These are phyloP conservation scores for Peniophora sp. DNA, from an alignment of 1,284 basidiomycete species.

Conservation along the genomic window DNA sequence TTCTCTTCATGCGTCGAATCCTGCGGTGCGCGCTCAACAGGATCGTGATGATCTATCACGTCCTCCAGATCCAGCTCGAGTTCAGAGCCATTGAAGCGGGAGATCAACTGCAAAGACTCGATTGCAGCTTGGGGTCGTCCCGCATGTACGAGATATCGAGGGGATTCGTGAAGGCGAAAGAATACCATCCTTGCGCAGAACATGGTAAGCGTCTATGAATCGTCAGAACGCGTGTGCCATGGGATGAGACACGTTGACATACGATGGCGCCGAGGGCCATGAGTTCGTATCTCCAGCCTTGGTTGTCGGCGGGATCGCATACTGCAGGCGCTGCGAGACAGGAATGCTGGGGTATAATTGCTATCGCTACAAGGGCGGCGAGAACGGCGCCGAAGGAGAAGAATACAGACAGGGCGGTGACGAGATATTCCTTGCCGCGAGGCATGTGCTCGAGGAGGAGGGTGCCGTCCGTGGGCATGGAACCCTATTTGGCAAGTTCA, in stretches of 20 bases:
- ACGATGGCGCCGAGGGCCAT: slow-evolving; percentile 66
- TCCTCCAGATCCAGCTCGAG: slow-evolving; percentile 63
- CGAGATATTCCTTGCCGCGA: slow-evolving; percentile 82
- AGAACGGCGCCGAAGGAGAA: slow-evolving; percentile 89
- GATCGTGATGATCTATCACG: slow-evolving; percentile 27
- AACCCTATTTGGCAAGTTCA: slow-evolving; percentile 44
- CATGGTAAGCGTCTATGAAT: slow-evolving; percentile 72
- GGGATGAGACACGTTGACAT: slow-evolving; percentile 20
- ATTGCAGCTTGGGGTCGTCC: slow-evolving; percentile 79
- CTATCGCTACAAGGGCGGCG: slow-evolving; percentile 69
- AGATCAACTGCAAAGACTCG: slow-evolving; percentile 75
- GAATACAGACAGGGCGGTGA: slow-evolving; percentile 93
- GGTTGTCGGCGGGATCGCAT: slow-evolving; percentile 69
- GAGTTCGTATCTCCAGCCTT: slow-evolving; percentile 84
- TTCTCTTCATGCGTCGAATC: neutral
- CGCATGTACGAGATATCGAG: slow-evolving; percentile 82
- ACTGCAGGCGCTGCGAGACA: slow-evolving; percentile 43
- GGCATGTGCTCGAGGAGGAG: slow-evolving; percentile 93
- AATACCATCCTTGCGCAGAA: slow-evolving; percentile 82
- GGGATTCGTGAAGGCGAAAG: slow-evolving; percentile 90
- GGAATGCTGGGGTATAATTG: slow-evolving; percentile 72
- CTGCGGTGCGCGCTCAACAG: neutral
- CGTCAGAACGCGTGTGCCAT: slow-evolving; percentile 1
- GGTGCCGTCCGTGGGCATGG: slow-evolving; percentile 96
- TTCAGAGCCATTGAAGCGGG: slow-evolving; percentile 73